phyloP scores from a whole-genome alignment of 805 yeast genomes.

The Saccharomyces eubayanus region DNA sequence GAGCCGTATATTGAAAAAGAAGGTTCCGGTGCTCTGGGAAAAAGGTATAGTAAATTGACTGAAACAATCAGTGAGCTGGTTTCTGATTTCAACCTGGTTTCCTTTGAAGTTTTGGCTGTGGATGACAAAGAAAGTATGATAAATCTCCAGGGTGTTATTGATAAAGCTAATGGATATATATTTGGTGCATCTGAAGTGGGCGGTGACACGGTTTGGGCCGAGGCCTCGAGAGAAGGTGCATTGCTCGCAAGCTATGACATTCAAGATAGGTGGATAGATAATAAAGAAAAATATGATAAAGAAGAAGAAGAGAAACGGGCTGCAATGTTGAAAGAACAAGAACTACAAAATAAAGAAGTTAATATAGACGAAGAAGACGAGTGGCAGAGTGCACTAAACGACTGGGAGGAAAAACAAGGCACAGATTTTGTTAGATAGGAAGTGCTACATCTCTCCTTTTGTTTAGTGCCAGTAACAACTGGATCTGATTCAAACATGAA shows the following conservation, averaged over 20 bases:
- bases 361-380: conserved; percentile 59
- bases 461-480: background rate
- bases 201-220: conserved; percentile 98
- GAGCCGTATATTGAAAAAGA: conserved; percentile 66
- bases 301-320: conserved; percentile 42
- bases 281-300: conserved; percentile 69
- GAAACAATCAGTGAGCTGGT: conserved; percentile 74
- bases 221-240: conserved; percentile 78
- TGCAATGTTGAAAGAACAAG: conserved; percentile 36
- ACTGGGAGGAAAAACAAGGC: conserved; percentile 45
- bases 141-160: conserved; percentile 62
- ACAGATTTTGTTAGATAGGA: conserved; percentile 22
- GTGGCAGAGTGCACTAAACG: conserved; percentile 55
- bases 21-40: conserved; percentile 54
- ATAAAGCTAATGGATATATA: conserved; percentile 87
- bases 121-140: conserved; percentile 94
- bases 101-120: conserved; percentile 80
- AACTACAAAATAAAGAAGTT: conserved; percentile 35
- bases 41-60: conserved; percentile 58
- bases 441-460: background rate
- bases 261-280: conserved; percentile 93
- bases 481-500: background rate
- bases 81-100: conserved; percentile 78
- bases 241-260: conserved; percentile 50
- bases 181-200: conserved; percentile 91